Percentiles rank a stretch among this genome's conserved stretches.
Evolutionary conservation across 805 yeast species (phyloP).

Genomic region (Metschnikowia colocasiae): DNA sequence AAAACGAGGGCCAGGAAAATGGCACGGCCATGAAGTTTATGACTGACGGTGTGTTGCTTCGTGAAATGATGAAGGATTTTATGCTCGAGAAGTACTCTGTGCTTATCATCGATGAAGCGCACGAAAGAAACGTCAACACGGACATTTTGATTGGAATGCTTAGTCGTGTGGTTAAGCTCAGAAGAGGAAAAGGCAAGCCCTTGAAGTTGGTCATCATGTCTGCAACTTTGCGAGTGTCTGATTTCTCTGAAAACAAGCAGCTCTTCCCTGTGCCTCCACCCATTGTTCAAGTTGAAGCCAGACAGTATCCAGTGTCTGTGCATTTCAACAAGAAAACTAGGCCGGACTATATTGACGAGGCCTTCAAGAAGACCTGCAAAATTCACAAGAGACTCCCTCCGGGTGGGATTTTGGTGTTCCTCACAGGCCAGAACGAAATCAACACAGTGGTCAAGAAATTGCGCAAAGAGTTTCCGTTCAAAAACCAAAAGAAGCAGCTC

Average conservation of each 20-base stretch:
- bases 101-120: constrained; percentile 94
- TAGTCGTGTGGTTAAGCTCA: constrained; percentile 74
- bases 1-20: constrained; percentile 40
- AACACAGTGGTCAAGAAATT: constrained; percentile 66
- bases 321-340: constrained; percentile 84
- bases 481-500: constrained; percentile 20
- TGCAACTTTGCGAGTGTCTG: constrained; percentile 91
- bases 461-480: constrained; percentile 62
- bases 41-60: constrained; percentile 91
- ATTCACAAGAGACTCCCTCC: constrained; percentile 85
- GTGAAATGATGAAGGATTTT: constrained; percentile 92
- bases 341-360: constrained; percentile 79
- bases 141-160: constrained; percentile 94
- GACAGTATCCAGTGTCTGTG: constrained; percentile 89
- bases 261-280: constrained; percentile 80
- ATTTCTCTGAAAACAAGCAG: constrained; percentile 76
- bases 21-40: constrained; percentile 77
- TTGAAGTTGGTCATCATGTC: constrained; percentile 91
- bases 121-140: constrained; percentile 92
- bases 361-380: constrained; percentile 77
- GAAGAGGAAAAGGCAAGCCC: constrained; percentile 56
- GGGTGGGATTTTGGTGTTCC: constrained; percentile 87
- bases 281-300: constrained; percentile 79
- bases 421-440: constrained; percentile 96
- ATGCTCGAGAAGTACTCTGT: constrained; percentile 77